A percentile compares a stretch with the other conserved stretches of the same genome.
Evolutionary conservation across 768 basidiomycete genomes (phyloP).

Genomic region (Collybiopsis confluens): DNA sequence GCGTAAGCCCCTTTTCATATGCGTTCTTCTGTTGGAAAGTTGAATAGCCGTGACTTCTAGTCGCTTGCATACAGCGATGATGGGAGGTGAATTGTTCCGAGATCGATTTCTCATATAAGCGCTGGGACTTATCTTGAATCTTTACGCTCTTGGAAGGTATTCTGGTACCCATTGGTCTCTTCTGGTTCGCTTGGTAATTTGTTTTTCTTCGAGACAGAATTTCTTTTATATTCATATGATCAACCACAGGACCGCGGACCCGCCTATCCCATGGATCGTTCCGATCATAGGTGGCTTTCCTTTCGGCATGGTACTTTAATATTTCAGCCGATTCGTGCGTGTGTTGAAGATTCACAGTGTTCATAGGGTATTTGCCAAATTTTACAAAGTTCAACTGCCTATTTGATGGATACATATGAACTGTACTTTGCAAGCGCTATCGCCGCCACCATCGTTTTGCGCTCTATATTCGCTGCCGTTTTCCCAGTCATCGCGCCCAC

Average conservation of each 20-base stretch:
- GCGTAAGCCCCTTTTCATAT: constrained; percentile 37
- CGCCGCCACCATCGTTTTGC: constrained; percentile 63
- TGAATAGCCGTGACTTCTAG: constrained; percentile 21
- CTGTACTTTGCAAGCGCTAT: constrained; percentile 66
- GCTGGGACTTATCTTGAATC: neutral
- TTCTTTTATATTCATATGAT: neutral
- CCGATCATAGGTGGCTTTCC: constrained; percentile 64
- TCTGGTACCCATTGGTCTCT: constrained; percentile 26
- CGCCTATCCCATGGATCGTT: constrained; percentile 59
- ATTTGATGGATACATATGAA: constrained; percentile 69
- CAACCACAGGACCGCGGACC: constrained; percentile 40
- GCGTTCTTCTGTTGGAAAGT: neutral
- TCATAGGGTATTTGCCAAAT: constrained; percentile 30
- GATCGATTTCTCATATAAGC: neutral
- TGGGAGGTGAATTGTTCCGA: constrained; percentile 36
- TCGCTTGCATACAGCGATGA: constrained; percentile 54
- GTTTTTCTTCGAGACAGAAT: neutral
- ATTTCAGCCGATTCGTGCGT: constrained; percentile 36
- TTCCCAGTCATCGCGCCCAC: constrained; percentile 57
- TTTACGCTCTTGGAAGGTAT: constrained; percentile 29
- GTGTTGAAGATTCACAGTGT: neutral
- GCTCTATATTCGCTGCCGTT: constrained; percentile 56
- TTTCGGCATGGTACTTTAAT: constrained; percentile 62
- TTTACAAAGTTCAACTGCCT: constrained; percentile 60
- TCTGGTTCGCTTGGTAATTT: constrained; percentile 54